Evolutionary conservation across 495 filamentous ascomycete genomes (phyloP).

Genomic region (Pyrenula aspistea): DNA sequence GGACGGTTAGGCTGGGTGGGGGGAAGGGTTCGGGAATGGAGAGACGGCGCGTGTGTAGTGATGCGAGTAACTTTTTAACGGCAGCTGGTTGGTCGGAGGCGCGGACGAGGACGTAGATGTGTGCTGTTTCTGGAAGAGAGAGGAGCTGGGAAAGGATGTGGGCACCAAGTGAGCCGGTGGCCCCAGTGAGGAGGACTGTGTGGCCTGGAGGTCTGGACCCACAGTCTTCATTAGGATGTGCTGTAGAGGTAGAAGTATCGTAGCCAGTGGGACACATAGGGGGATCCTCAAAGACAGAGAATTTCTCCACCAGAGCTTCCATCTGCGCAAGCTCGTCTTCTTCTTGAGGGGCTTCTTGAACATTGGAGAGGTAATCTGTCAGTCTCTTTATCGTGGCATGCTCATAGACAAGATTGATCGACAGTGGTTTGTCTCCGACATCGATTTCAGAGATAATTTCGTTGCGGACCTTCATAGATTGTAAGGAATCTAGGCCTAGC

Average conservation of each 20-base stretch:
- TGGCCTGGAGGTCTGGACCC: neutral
- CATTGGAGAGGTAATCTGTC: neutral
- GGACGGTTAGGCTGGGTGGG: conserved; percentile 6
- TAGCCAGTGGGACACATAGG: neutral
- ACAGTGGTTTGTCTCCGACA: neutral
- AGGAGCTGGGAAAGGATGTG: conserved; percentile 38
- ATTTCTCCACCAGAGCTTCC: conserved; percentile 22
- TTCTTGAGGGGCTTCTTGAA: neutral
- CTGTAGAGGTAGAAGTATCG: no score
- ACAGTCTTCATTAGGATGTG: neutral
- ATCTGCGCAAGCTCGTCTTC: conserved; percentile 11
- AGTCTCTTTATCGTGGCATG: conserved; percentile 26
- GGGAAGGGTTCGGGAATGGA: neutral
- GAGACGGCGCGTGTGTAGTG: neutral
- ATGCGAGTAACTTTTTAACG: conserved; percentile 31
- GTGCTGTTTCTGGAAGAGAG: conserved; percentile 15
- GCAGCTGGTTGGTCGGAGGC: conserved; percentile 30
- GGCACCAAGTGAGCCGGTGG: conserved; percentile 50
- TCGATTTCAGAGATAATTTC: neutral
- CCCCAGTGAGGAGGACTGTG: conserved; percentile 37
- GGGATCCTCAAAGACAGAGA: conserved; percentile 15
- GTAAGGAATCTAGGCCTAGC: neutral
- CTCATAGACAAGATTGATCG: conserved; percentile 33
- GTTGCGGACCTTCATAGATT: conserved; percentile 10
- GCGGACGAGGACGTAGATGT: conserved; percentile 47